Percentiles rank a stretch among this genome's conserved stretches.
phyloP scores from a whole-genome alignment of 2,329 filamentous ascomycete genomes.

The Neophaeococcomyces mojaviensis region DNA sequence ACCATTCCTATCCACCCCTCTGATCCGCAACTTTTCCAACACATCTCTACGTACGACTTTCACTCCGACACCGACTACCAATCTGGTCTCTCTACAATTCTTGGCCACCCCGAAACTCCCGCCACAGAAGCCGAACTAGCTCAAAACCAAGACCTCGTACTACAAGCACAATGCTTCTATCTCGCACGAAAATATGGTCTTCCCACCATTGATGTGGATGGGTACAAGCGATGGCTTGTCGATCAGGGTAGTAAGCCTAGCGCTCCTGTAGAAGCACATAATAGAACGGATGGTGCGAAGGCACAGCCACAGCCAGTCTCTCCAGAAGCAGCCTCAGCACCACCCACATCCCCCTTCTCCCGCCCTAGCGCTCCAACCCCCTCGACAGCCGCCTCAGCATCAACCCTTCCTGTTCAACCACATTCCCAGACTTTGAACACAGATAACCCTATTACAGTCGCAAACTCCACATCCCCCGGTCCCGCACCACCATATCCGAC shows the following conservation, averaged over 20 bases:
- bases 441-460: constrained; percentile 9
- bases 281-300: neutral
- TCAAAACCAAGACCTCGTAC: constrained; percentile 34
- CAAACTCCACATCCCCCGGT: constrained; percentile 21
- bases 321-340: too few relatives aligned
- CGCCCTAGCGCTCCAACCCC: neutral
- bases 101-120: constrained; percentile 34
- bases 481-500: constrained; percentile 65
- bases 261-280: neutral
- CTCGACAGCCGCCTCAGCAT: constrained; percentile 6
- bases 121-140: constrained; percentile 33
- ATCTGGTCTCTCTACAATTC: constrained; percentile 39
- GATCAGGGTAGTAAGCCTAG: constrained; percentile 11
- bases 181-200: constrained; percentile 37
- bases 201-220: constrained; percentile 53
- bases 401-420: neutral
- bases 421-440: too few relatives aligned
- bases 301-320: neutral
- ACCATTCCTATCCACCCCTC: neutral
- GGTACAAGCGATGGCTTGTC: constrained; percentile 59
- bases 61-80: constrained; percentile 37
- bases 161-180: constrained; percentile 43
- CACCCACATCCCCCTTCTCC: too few relatives aligned
- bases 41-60: constrained; percentile 35
- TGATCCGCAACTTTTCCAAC: constrained; percentile 24